Conservation (phyloP, 2,329 filamentous ascomycete species). For the Aphanoascus verrucosus region DNA sequence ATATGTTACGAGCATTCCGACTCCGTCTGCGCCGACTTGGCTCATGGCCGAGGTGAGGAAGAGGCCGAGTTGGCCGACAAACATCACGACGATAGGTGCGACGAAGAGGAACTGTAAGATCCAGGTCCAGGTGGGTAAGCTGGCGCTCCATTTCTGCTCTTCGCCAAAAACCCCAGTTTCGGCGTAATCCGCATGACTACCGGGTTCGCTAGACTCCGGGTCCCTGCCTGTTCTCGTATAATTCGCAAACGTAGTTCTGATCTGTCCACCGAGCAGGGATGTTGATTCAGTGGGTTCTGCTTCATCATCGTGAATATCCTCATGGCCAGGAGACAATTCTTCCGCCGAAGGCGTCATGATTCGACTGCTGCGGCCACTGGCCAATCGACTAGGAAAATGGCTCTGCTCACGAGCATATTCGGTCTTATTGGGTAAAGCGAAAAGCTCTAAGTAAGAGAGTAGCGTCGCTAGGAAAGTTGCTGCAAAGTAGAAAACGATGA, state of each 20-base stretch:
- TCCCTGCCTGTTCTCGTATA: slow-evolving; percentile 35
- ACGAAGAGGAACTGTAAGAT: slow-evolving; percentile 72
- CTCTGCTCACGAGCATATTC: slow-evolving; percentile 53
- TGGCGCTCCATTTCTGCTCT: slow-evolving; percentile 78
- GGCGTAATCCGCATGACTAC: slow-evolving; percentile 21
- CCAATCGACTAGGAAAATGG: slow-evolving; percentile 21
- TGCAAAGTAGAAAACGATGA: slow-evolving; percentile 68
- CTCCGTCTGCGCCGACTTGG: slow-evolving; percentile 79
- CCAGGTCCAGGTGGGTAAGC: slow-evolving; percentile 77
- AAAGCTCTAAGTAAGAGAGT: slow-evolving; percentile 69
- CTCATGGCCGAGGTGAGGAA: slow-evolving; percentile 59
- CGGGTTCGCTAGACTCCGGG: slow-evolving; percentile 20
- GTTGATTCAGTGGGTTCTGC: slow-evolving; percentile 45
- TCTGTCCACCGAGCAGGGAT: slow-evolving; percentile 43
- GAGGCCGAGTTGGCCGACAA: slow-evolving; percentile 66
- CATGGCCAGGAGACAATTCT: slow-evolving; percentile 23
- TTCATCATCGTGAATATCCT: slow-evolving; percentile 28
- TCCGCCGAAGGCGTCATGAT: slow-evolving; percentile 36
- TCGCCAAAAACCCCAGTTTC: slow-evolving; percentile 46
- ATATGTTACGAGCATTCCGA: slow-evolving; percentile 59
- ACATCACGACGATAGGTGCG: slow-evolving; percentile 63
- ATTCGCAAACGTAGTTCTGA: slow-evolving; percentile 46
- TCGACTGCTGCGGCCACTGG: slow-evolving; percentile 30
- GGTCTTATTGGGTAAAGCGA: slow-evolving; percentile 61
- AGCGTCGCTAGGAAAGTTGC: slow-evolving; percentile 63